phyloP scores from a whole-genome alignment of 768 basidiomycete genomes.

The Strobilomyces dryophilus region DNA sequence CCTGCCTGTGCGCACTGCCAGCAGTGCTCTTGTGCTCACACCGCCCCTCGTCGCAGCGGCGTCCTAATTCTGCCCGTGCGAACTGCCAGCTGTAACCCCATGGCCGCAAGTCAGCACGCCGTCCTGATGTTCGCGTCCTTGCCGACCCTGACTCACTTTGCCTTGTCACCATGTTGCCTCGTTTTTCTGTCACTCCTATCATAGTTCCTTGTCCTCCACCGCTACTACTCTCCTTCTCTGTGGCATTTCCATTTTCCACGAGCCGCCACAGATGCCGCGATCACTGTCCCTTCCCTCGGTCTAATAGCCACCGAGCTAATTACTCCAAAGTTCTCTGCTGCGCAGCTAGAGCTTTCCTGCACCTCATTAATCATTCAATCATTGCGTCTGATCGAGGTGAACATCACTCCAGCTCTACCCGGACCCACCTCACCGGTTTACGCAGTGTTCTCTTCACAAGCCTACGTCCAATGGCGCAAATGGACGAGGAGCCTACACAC shows the following conservation, averaged over 20 bases:
- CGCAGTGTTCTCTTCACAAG: background rate
- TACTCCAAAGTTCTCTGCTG: background rate
- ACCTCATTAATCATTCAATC: slow-evolving; percentile 4
- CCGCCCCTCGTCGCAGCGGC: background rate
- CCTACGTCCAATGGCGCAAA: slow-evolving; percentile 9
- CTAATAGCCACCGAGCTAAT: slow-evolving; percentile 16
- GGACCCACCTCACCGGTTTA: slow-evolving; percentile 1
- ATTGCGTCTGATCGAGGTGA: background rate
- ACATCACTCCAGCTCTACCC: background rate
- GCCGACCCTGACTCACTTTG: slow-evolving; percentile 5
- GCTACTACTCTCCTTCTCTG: background rate
- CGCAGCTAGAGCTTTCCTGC: background rate
- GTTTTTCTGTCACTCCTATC: background rate
- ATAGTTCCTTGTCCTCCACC: background rate
- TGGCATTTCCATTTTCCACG: slow-evolving; percentile 10
- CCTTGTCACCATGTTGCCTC: no score
- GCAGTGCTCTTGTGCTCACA: background rate
- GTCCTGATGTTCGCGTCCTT: background rate
- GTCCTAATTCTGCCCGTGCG: background rate
- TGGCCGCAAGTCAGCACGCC: background rate
- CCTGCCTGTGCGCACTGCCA: slow-evolving; percentile 5
- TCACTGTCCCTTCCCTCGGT: slow-evolving; percentile 6
- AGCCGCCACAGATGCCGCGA: slow-evolving; percentile 18
- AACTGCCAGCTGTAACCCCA: background rate
- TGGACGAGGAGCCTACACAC: slow-evolving; percentile 1